Base-by-base conservation (phyloP, 495 filamentous ascomycete genomes). In the Aspergillus homomorphus region DNA sequence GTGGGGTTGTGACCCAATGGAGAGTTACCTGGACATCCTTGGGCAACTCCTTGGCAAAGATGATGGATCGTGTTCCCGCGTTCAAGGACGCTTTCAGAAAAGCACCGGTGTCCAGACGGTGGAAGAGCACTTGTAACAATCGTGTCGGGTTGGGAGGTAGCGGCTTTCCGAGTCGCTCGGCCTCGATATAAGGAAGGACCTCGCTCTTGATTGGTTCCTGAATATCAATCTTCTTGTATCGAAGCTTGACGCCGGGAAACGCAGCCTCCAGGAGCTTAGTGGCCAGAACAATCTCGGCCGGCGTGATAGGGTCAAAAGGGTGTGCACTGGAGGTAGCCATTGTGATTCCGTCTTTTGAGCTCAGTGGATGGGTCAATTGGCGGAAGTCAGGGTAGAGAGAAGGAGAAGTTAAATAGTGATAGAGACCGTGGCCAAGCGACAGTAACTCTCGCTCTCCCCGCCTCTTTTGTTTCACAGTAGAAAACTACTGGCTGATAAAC, bases 231-330 rank as follows among this genome's bases (percentile, higher is more conserved):
- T 69, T 69, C 62, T 77, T 77, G 56, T 73, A 77, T 6, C 73
- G 69, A 19, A 77, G 56, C 19, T 57, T 20, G 0, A 74, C 69
- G 0, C 68, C 67, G 14, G 71, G 73, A 57, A 75, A 75, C 43
- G 69, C 63, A 1, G 67, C 66, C 57, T 73, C 61, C 10, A 77
- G 63, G 48, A 77, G 64, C 58, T 72, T 69, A 22, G 70, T 70
- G 26, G 71, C 73, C 24, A 75, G 62, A 49, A 70, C 66, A 56
- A 77, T 77, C 51, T 77, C 74, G 42, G 62, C 66, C 12, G 74
- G 74, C 4, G 69, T 69, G 59, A 75, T 69, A 43, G 71, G 71
- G 61, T 75, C 74, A 54, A 77, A 75, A n/a, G 74, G 74, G 57
- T 77, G 73, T 23, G 59, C 58, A 2, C 26, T 9, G 26, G 41